Evolutionary conservation across 768 basidiomycete genomes (phyloP).

Genomic region (Calocera viscosa): DNA sequence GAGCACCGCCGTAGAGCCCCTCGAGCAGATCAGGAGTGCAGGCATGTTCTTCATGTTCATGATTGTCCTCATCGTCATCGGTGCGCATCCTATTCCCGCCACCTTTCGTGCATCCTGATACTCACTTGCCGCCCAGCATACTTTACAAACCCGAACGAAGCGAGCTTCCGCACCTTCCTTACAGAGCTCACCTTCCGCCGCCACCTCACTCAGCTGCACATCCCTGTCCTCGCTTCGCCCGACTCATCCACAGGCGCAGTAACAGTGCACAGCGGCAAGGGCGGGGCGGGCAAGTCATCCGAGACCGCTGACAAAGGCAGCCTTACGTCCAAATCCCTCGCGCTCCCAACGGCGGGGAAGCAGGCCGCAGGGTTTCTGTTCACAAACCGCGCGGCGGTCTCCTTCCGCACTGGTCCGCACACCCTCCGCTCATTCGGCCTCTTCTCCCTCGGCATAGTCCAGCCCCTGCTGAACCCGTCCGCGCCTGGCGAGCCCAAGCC

Average conservation of each 20-base stretch:
- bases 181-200: slow-evolving; percentile 97
- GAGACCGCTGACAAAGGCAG: slow-evolving; percentile 7
- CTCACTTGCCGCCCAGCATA: slow-evolving; percentile 50
- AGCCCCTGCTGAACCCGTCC: slow-evolving; percentile 38
- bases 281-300: slow-evolving; percentile 4
- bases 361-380: slow-evolving; percentile 56
- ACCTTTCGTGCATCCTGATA: background rate
- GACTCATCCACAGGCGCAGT: background rate
- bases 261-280: background rate
- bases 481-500: slow-evolving; percentile 30
- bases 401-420: slow-evolving; percentile 81
- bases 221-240: background rate
- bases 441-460: slow-evolving; percentile 71
- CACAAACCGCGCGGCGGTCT: slow-evolving; percentile 82
- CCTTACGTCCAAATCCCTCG: background rate
- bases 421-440: slow-evolving; percentile 77
- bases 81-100: background rate
- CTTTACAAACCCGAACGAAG: slow-evolving; percentile 87
- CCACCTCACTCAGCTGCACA: slow-evolving; percentile 73
- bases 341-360: slow-evolving; percentile 7
- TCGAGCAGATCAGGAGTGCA: slow-evolving; percentile 4
- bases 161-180: slow-evolving; percentile 84
- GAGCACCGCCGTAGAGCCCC: background rate
- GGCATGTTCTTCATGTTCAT: slow-evolving; percentile 6
- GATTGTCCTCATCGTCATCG: background rate